Evolutionary conservation across 805 yeast species (phyloP), one percentile per base, ranked within the genome.

Genomic region (Tetrapisispora pingtungensis): DNA sequence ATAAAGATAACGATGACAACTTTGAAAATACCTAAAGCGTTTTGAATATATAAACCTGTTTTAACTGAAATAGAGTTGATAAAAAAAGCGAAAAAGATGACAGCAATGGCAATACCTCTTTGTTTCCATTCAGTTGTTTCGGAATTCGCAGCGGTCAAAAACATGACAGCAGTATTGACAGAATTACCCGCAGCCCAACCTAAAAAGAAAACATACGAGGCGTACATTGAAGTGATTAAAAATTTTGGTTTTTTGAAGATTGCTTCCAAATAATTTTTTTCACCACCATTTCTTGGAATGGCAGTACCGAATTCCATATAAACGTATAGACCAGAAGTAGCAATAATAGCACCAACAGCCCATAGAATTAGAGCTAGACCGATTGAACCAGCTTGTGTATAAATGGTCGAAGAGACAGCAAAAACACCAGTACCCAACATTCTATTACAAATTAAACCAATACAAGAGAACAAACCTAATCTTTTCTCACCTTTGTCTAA

Each of bases 121-220:
- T 81, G 80, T 55, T 79, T 78, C 94, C 94, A 85, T 53, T 79
- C 73, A 12, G 82, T 78, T 8, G 75, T 71, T 47, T 78, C 81
- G 15, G 68, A 72, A 34, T 77, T 81, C 7, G 89, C 88, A 10
- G 94, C 95, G 34, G 74, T 75, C 47, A 84, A 69, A 48, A 85
- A 71, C 65, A 82, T 84, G 57, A 81, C 82, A 27, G 94, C 94
- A 50, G 82, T 82, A 31, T 83, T 85, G 41, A 83, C 77, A 18
- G 89, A 80, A 62, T 84, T 83, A 61, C 89, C 85, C 10, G 93
- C 79, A 19, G 95, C 89, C 86, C 89, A 85, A 32, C 93, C 93
- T 40, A 85, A 68, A 55, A 83, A 73, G 56, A 85, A 78, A 15
- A 80, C 78, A 56, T 83, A 81, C 2, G 88, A 69, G 0, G 86